phyloP scores from a whole-genome alignment of 805 yeast species.

The Lipomyces lipofer region DNA sequence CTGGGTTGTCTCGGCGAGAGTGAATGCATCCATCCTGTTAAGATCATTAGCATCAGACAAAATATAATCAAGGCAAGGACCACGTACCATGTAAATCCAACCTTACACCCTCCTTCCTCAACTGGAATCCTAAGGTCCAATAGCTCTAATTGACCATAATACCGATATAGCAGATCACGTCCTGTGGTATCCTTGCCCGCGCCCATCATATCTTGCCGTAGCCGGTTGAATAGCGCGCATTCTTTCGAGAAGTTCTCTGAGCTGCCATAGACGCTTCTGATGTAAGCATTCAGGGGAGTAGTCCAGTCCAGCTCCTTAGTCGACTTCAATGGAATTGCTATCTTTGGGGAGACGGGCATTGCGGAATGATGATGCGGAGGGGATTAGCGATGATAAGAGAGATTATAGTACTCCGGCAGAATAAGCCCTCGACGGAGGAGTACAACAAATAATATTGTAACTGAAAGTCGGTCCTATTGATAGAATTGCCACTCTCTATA shows the following conservation, averaged over 20 bases:
- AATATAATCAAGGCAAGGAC: neutral
- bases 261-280: conserved; percentile 63
- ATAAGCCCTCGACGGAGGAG: no score
- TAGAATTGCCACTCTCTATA: no score
- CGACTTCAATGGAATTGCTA: conserved; percentile 43
- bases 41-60: neutral
- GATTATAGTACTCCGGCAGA: no score
- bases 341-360: conserved; percentile 35
- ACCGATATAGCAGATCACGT: conserved; percentile 59
- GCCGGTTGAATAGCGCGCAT: conserved; percentile 52
- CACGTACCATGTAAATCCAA: conserved; percentile 69
- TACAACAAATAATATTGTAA: no score
- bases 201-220: conserved; percentile 61
- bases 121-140: conserved; percentile 75
- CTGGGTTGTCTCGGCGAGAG: conserved; percentile 54
- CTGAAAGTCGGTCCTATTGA: no score
- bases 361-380: no score
- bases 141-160: conserved; percentile 79
- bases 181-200: conserved; percentile 48
- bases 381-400: no score
- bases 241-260: conserved; percentile 60
- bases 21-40: conserved; percentile 57
- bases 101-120: conserved; percentile 52
- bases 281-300: conserved; percentile 57
- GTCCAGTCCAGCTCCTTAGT: conserved; percentile 68